These are phyloP conservation scores for Entonaema liquescens DNA, from an alignment of 495 filamentous ascomycete genomes.

Conservation along the genomic window DNA sequence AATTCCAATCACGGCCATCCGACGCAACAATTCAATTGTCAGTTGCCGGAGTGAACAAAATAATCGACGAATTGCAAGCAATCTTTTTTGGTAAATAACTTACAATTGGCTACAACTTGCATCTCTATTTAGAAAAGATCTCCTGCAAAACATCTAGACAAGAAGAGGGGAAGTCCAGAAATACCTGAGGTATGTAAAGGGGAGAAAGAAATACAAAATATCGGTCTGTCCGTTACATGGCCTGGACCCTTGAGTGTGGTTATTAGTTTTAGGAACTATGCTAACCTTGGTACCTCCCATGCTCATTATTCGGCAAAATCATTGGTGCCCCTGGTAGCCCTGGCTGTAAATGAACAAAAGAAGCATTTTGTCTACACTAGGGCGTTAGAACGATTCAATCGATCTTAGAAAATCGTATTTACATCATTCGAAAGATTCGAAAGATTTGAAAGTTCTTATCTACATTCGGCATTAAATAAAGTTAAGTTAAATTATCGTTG, in stretches of 20 bases:
- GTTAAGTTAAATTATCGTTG: background rate
- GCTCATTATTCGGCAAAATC: constrained; percentile 4
- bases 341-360: constrained; percentile 3
- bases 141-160: background rate
- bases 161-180: background rate
- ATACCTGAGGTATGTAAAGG: background rate
- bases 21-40: constrained; percentile 10
- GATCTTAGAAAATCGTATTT: background rate
- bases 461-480: background rate
- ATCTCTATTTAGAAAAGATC: background rate
- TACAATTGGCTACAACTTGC: background rate
- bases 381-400: too few species aligned
- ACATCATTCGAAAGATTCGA: background rate
- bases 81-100: background rate
- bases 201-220: constrained; percentile 1
- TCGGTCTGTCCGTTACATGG: constrained; percentile 26
- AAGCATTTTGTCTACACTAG: background rate
- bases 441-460: background rate
- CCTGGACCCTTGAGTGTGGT: constrained; percentile 15
- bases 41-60: constrained; percentile 4
- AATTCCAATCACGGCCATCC: constrained; percentile 23
- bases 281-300: background rate
- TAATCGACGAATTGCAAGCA: background rate
- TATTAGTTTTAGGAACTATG: constrained; percentile 8
- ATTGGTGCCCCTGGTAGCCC: constrained; percentile 8